Evolutionary conservation across 208 protist species (phyloP).

Genomic region (Trypanosoma avium): DNA sequence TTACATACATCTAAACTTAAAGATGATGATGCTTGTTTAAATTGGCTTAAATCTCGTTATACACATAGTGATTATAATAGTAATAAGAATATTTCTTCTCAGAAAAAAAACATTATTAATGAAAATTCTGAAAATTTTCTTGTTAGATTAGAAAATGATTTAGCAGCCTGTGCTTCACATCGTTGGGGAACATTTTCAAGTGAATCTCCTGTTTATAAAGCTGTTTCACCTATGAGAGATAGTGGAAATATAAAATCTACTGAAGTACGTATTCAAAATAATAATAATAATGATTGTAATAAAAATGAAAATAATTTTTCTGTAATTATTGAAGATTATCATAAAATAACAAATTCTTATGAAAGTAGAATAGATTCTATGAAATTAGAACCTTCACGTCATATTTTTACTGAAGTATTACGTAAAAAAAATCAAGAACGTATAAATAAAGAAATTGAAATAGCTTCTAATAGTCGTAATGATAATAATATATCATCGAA

Average conservation of each 20-base stretch:
- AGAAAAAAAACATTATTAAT: not conserved
- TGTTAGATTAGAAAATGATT: constrained; percentile 40
- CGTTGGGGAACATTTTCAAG: constrained; percentile 50
- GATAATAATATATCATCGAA: not conserved
- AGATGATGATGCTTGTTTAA: constrained; percentile 42
- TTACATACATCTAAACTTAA: constrained; percentile 19
- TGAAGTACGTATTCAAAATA: not conserved
- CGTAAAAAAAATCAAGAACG: not conserved
- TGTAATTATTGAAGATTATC: not conserved
- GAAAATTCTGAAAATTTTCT: constrained; percentile 10
- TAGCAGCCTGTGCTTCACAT: constrained; percentile 40
- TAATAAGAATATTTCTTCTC: constrained; percentile 18
- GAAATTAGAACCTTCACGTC: constrained; percentile 14
- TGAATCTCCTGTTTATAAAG: constrained; percentile 35
- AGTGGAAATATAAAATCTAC: not conserved
- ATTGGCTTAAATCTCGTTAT: constrained; percentile 38
- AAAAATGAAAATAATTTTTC: not conserved
- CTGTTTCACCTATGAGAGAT: not conserved
- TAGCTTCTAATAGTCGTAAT: not conserved
- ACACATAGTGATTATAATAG: not conserved
- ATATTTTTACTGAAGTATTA: constrained; percentile 8
- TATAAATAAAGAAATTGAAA: not conserved
- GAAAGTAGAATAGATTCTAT: not conserved
- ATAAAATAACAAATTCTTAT: too few species aligned
- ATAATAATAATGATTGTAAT: not conserved